Base-by-base conservation (phyloP, 352 stramenopile species). In the Chrysophaeum taylorii region DNA sequence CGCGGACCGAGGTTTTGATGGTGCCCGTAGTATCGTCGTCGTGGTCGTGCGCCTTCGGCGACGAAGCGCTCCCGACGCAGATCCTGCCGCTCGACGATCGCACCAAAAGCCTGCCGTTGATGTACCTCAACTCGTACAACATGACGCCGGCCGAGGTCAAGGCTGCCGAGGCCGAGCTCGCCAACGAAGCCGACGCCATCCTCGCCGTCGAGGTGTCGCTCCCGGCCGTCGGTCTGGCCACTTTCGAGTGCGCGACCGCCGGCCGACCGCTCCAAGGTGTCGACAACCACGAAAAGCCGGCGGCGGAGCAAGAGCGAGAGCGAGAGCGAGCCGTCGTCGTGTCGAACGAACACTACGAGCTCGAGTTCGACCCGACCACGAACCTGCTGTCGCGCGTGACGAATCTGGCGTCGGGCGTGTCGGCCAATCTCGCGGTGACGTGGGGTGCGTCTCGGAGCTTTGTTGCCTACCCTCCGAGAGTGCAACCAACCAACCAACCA, bases 1-100 rank as follows among this genome's bases (percentile, higher is more conserved):
- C 48, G 33, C 60, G 76, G 41, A 73, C 67, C 12, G 78, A 78
- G 41, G 69, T 83, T 25, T 57, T 92, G 38, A 75, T 79, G 5
- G 50, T 90, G 1, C 84, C 85, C n/a, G 73, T 94, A 41, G 73
- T 73, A 18, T 57, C 43, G 31, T 36, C 64, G 5, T 9, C 33
- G 15, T 37, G 73, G 12, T 29, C 25, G 21, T 68, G 80, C 38
- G 70, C 63, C 27, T 74, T 73, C 52, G 71, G 37, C 64, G 36
- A 29, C 33, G 71, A 62, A n/a, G 15, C 53, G 27, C 63, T 83
- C 12, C 48, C 62, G 23, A 64, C 68, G 23, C 78, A 84, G 52
- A 31, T 82, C 21, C 1, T 74, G 12, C 38, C 39, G 27, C 27
- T 66, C 14, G 57, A 66, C 36, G 33, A 25, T 2, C 9, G 60